Percentiles rank a stretch among this genome's conserved stretches.
These are phyloP conservation scores for Pyrenophora seminiperda DNA, from an alignment of 2,329 filamentous ascomycete genomes.

Conservation along the genomic window DNA sequence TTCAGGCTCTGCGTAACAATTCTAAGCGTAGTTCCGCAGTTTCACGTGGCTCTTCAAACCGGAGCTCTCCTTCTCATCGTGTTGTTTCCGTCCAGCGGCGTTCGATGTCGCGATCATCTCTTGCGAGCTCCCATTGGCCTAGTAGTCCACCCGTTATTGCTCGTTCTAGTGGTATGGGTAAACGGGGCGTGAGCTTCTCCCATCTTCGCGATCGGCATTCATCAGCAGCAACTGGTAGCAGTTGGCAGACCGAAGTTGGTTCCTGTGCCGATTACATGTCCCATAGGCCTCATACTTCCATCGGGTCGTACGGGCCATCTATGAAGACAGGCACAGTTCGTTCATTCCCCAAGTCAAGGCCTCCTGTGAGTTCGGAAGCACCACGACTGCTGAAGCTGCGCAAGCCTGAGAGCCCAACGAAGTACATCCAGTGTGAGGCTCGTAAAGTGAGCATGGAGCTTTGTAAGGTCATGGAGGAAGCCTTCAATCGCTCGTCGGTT, in stretches of 20 bases:
- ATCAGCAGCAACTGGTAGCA: slow-evolving; percentile 50
- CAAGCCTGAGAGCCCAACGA: slow-evolving; percentile 54
- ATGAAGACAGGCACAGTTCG: slow-evolving; percentile 24
- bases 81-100: slow-evolving; percentile 26
- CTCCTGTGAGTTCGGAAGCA: slow-evolving; percentile 30
- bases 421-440: slow-evolving; percentile 74
- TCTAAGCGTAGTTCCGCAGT: slow-evolving; percentile 40
- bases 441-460: slow-evolving; percentile 83
- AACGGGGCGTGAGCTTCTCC: slow-evolving; percentile 67
- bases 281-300: slow-evolving; percentile 26
- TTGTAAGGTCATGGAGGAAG: slow-evolving; percentile 88
- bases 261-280: slow-evolving; percentile 41
- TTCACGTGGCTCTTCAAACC: slow-evolving; percentile 42
- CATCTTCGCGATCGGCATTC: slow-evolving; percentile 55
- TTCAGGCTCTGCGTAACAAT: slow-evolving; percentile 47
- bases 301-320: slow-evolving; percentile 32
- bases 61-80: slow-evolving; percentile 37
- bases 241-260: slow-evolving; percentile 29
- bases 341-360: slow-evolving; percentile 37
- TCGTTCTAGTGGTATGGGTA: slow-evolving; percentile 60
- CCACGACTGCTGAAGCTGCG: slow-evolving; percentile 39
- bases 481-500: slow-evolving; percentile 74
- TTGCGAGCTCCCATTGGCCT: slow-evolving; percentile 54
- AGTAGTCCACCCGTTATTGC: slow-evolving; percentile 55
- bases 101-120: slow-evolving; percentile 49